Conservation (phyloP, 306 rosid species). For the Prunus mongolica region DNA sequence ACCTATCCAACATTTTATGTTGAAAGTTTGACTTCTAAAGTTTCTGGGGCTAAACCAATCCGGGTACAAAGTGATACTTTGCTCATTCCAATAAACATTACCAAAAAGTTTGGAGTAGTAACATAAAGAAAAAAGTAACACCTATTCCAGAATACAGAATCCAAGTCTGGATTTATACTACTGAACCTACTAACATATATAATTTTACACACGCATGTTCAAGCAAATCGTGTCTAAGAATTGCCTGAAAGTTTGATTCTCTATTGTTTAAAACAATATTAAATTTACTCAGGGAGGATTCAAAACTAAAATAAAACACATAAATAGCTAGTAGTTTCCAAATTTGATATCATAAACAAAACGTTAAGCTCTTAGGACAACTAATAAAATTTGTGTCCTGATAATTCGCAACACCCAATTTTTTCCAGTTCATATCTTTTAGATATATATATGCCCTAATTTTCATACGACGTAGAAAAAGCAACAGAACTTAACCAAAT, state of each 20-base stretch:
- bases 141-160: neutral
- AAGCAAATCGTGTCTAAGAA: neutral
- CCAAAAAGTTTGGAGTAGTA: neutral
- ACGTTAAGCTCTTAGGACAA: neutral
- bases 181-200: conserved; percentile 1
- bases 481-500: neutral
- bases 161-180: neutral
- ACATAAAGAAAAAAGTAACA: neutral
- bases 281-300: neutral
- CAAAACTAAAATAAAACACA: neutral
- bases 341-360: neutral
- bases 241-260: neutral
- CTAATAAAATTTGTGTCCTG: neutral
- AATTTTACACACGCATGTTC: neutral
- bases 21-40: neutral
- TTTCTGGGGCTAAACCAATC: neutral
- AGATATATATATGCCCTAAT: neutral
- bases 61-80: neutral
- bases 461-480: neutral
- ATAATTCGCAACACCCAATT: neutral
- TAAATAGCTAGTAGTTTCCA: neutral
- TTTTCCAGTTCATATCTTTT: neutral
- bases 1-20: neutral
- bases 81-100: neutral
- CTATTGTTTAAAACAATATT: neutral